Evolutionary conservation across 768 basidiomycete genomes (phyloP).

Genomic region (Lactifluus echinatus): DNA sequence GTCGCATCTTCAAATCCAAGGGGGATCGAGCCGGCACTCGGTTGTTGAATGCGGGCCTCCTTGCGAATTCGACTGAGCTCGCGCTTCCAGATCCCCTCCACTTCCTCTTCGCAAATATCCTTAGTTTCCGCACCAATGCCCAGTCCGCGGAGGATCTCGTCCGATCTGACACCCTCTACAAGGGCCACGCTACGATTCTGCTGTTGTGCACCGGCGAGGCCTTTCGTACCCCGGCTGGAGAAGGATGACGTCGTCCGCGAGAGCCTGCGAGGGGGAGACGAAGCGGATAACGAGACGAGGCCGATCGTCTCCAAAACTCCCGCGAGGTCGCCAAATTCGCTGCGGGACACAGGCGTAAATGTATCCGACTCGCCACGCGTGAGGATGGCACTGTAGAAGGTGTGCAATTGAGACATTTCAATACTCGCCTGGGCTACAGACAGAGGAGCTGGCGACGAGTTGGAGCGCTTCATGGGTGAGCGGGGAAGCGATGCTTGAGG

Average conservation of each 20-base stretch:
- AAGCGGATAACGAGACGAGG: constrained; percentile 38
- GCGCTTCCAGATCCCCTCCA: constrained; percentile 44
- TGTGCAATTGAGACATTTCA: constrained; percentile 53
- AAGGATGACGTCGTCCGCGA: constrained; percentile 59
- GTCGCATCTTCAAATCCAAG: constrained; percentile 36
- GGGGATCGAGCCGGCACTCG: constrained; percentile 11
- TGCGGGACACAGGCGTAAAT: constrained; percentile 60
- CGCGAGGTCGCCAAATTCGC: constrained; percentile 67
- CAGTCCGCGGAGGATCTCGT: constrained; percentile 64
- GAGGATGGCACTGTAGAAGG: constrained; percentile 55
- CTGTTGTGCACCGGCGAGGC: constrained; percentile 13
- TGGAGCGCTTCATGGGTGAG: constrained; percentile 46
- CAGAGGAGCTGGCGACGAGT: constrained; percentile 28
- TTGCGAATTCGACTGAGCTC: constrained; percentile 39
- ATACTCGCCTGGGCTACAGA: constrained; percentile 32
- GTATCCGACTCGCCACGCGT: constrained; percentile 44
- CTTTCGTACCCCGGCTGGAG: constrained; percentile 28
- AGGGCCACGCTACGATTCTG: constrained; percentile 42
- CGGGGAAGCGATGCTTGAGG: constrained; percentile 28
- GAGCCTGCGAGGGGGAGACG: constrained; percentile 36
- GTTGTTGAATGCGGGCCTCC: constrained; percentile 31
- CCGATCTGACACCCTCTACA: constrained; percentile 52
- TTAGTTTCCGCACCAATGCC: constrained; percentile 35
- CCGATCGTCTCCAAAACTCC: constrained; percentile 69
- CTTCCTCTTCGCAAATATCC: constrained; percentile 43